Percentiles rank a stretch among this genome's conserved stretches.
phyloP scores from a whole-genome alignment of 805 yeast species.

The Kodamaea laetipori region DNA sequence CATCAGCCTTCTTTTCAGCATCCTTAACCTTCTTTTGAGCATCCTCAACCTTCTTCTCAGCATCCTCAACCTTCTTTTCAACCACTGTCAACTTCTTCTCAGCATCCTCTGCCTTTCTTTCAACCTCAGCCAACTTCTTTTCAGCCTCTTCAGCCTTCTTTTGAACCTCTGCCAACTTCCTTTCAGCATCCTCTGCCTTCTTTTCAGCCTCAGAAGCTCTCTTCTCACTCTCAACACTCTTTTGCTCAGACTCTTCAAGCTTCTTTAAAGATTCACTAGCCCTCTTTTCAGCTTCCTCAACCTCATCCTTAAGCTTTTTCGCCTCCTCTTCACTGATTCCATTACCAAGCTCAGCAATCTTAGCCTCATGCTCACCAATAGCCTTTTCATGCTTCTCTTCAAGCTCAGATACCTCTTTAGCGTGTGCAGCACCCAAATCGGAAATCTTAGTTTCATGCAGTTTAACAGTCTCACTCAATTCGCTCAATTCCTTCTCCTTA shows the following conservation, averaged over 20 bases:
- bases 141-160: background rate
- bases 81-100: slow-evolving; percentile 1
- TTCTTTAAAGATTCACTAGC: background rate
- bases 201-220: background rate
- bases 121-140: background rate
- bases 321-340: background rate
- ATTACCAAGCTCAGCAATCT: slow-evolving; percentile 2
- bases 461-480: background rate
- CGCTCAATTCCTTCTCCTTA: background rate
- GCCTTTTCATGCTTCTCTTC: slow-evolving; percentile 1
- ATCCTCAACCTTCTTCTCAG: slow-evolving; percentile 2
- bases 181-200: background rate
- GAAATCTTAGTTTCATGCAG: background rate
- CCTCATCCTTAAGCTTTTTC: background rate
- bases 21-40: slow-evolving; percentile 10
- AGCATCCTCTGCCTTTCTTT: background rate
- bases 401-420: slow-evolving; percentile 1
- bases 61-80: background rate
- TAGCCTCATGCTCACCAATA: background rate
- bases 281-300: background rate
- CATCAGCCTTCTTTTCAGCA: slow-evolving; percentile 5
- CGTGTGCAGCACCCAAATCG: background rate
- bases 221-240: no score
- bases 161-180: background rate
- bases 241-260: no score